Percentiles rank a stretch among this genome's conserved stretches.
These are phyloP conservation scores for Penicillium olsonii DNA, from an alignment of 2,329 filamentous ascomycete species.

Conservation along the genomic window DNA sequence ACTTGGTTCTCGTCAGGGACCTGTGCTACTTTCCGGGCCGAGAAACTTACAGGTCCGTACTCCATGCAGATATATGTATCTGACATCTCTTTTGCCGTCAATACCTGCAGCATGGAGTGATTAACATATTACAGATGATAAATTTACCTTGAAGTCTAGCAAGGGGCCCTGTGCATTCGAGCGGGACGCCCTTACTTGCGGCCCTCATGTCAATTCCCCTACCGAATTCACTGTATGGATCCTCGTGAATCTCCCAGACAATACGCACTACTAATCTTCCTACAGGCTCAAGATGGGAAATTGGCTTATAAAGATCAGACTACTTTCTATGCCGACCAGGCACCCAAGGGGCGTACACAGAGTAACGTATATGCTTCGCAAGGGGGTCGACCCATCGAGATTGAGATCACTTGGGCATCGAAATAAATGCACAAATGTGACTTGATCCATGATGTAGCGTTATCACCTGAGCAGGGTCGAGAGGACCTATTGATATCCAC, in stretches of 20 bases:
- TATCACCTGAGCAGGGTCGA: too few species aligned
- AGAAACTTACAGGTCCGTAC: constrained; percentile 32
- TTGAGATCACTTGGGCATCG: constrained; percentile 36
- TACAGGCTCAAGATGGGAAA: constrained; percentile 34
- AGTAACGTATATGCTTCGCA: constrained; percentile 36
- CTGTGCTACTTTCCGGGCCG: constrained; percentile 59
- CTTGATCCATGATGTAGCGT: too few species aligned
- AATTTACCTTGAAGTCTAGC: constrained; percentile 59
- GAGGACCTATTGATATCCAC: too few species aligned
- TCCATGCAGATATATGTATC: not conserved
- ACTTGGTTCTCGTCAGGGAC: constrained; percentile 69
- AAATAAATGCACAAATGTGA: constrained; percentile 5
- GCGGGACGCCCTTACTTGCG: constrained; percentile 58
- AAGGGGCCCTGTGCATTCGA: constrained; percentile 62
- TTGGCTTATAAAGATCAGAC: constrained; percentile 37
- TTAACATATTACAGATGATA: constrained; percentile 19
- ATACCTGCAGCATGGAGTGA: not conserved
- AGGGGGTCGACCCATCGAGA: constrained; percentile 34
- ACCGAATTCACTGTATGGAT: constrained; percentile 34
- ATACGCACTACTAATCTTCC: not conserved
- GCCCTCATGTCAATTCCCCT: constrained; percentile 30
- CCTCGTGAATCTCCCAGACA: not conserved
- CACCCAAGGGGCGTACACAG: constrained; percentile 37
- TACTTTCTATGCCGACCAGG: constrained; percentile 41
- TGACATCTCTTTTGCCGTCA: not conserved